Conservation (phyloP, 495 filamentous ascomycete species). For the Trichoderma virens region DNA sequence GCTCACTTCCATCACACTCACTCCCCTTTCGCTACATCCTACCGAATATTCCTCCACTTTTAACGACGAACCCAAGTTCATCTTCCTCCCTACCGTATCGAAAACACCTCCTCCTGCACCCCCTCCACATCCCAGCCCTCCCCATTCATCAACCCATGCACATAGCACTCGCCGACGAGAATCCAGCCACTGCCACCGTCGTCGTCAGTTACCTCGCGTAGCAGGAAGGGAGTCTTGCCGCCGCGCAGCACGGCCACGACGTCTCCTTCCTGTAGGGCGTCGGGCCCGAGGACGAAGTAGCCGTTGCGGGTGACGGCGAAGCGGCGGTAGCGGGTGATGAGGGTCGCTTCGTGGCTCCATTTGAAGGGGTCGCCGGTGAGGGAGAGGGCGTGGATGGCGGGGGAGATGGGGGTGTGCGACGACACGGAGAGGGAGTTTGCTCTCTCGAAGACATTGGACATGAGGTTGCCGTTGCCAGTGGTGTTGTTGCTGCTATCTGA, state of each 20-base stretch:
- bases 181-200: slow-evolving; percentile 11
- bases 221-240: slow-evolving; percentile 21
- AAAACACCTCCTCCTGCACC: slow-evolving; percentile 4
- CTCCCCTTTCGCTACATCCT: no score
- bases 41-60: no score
- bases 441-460: neutral
- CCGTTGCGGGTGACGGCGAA: slow-evolving; percentile 17
- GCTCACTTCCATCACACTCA: no score
- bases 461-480: neutral
- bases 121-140: slow-evolving; percentile 13
- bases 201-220: slow-evolving; percentile 10
- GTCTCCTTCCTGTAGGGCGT: slow-evolving; percentile 19
- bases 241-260: slow-evolving; percentile 24
- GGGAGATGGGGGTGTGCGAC: slow-evolving; percentile 1
- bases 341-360: slow-evolving; percentile 20
- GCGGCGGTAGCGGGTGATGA: slow-evolving; percentile 15
- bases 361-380: slow-evolving; percentile 12
- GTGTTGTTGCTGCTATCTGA: neutral
- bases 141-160: slow-evolving; percentile 22
- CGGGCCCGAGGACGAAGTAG: slow-evolving; percentile 19
- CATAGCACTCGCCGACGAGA: slow-evolving; percentile 25
- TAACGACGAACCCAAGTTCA: no score
- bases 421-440: neutral
- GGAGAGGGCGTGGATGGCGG: neutral
- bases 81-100: neutral